Percentiles rank a stretch among this genome's conserved stretches.
Evolutionary conservation across 2,329 filamentous ascomycete species (phyloP).

Genomic region (Penicillium paneum): DNA sequence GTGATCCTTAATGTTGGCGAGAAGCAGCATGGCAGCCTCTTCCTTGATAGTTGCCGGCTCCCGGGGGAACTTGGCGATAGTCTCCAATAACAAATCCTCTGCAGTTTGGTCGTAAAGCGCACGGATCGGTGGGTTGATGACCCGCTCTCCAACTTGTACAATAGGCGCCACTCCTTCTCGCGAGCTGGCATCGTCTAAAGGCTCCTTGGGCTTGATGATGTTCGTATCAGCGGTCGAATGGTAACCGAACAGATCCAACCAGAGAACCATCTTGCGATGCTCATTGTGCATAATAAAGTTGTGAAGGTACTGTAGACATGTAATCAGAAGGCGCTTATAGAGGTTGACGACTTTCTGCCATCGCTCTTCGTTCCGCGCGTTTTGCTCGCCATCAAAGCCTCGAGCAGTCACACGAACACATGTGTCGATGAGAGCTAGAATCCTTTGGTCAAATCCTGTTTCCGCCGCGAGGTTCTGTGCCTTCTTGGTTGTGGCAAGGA

Average conservation of each 20-base stretch:
- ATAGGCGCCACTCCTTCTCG: conserved; percentile 42
- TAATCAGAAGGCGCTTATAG: conserved; percentile 64
- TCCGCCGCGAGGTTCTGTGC: conserved; percentile 63
- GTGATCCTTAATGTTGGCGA: conserved; percentile 49
- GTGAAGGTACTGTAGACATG: conserved; percentile 64
- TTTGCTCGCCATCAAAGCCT: conserved; percentile 63
- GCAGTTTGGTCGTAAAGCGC: conserved; percentile 45
- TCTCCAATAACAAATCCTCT: conserved; percentile 43
- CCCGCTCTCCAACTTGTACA: conserved; percentile 43
- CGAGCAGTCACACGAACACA: conserved; percentile 63
- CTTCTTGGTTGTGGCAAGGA: conserved; percentile 58
- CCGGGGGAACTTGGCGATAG: conserved; percentile 44
- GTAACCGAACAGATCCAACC: conserved; percentile 63
- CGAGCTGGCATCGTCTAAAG: conserved; percentile 37
- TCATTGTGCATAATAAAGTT: conserved; percentile 66
- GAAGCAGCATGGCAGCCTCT: conserved; percentile 47
- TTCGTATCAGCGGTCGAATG: conserved; percentile 48
- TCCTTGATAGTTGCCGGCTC: conserved; percentile 46
- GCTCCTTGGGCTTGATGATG: conserved; percentile 44
- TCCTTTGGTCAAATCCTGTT: conserved; percentile 58
- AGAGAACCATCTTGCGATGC: conserved; percentile 62
- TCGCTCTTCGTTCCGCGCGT: conserved; percentile 60
- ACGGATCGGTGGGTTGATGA: conserved; percentile 42
- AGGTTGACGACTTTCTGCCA: conserved; percentile 65
- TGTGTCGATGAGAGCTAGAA: conserved; percentile 60